Conservation (phyloP, 2,329 filamentous ascomycete genomes). For the Huntiella savannae region DNA sequence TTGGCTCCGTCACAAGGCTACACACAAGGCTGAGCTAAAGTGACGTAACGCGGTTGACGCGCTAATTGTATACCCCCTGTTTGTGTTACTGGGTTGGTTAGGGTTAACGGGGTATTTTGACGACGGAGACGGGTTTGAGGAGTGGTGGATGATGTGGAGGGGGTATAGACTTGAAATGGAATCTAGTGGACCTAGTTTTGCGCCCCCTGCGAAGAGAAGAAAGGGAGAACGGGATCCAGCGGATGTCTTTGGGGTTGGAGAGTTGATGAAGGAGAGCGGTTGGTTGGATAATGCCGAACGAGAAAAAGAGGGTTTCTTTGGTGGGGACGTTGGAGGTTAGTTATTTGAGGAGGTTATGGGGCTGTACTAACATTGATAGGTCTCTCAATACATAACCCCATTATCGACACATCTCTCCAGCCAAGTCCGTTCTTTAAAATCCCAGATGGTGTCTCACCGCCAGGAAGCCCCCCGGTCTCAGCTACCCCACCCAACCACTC, state of each 20-base stretch:
- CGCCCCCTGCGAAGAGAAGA: background rate
- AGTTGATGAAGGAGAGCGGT: slow-evolving; percentile 38
- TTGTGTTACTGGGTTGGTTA: too few relatives aligned
- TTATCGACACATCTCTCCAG: slow-evolving; percentile 6
- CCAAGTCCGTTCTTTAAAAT: slow-evolving; percentile 9
- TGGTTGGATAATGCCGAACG: slow-evolving; percentile 21
- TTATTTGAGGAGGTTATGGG: too few relatives aligned
- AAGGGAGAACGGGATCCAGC: slow-evolving; percentile 19
- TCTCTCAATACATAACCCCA: slow-evolving; percentile 1
- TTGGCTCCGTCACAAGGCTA: background rate
- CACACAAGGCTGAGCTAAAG: too few relatives aligned
- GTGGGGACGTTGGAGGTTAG: slow-evolving; percentile 17
- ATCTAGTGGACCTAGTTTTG: background rate
- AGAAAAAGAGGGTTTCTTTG: slow-evolving; percentile 24
- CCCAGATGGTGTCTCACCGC: background rate
- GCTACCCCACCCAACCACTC: background rate
- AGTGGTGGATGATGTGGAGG: too few relatives aligned
- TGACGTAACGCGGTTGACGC: too few relatives aligned
- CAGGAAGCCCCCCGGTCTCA: background rate
- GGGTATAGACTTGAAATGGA: background rate
- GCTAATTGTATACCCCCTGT: too few relatives aligned
- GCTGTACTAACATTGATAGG: slow-evolving; percentile 14
- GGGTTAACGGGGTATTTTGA: too few relatives aligned
- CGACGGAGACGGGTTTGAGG: too few relatives aligned
- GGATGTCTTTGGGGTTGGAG: slow-evolving; percentile 43